These are phyloP conservation scores for Lepidium africanum DNA, from an alignment of 345 rosid genomes.

Conservation along the genomic window DNA sequence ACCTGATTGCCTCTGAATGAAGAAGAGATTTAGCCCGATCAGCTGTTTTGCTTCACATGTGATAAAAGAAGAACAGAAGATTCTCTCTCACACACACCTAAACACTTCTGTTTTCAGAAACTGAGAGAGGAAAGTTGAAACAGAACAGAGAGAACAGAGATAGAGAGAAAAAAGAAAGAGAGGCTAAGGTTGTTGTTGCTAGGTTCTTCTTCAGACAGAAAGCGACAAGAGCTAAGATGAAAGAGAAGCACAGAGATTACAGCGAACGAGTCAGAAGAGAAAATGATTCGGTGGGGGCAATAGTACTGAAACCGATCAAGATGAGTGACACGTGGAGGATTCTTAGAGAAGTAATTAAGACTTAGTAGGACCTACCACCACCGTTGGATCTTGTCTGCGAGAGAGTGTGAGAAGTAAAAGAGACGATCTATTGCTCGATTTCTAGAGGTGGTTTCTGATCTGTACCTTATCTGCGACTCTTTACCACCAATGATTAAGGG, in stretches of 20 bases:
- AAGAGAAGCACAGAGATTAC: background rate
- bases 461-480: constrained; percentile 24
- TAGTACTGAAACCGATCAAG: constrained; percentile 9
- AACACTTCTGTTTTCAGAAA: background rate
- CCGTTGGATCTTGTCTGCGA: background rate
- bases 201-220: constrained; percentile 22
- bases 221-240: constrained; percentile 17
- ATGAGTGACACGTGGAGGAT: constrained; percentile 7
- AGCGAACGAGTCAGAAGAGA: background rate
- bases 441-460: constrained; percentile 28
- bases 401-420: too few species aligned
- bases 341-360: background rate
- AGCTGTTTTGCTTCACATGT: constrained; percentile 9
- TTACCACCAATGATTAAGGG: constrained; percentile 28
- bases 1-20: constrained; percentile 24
- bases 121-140: constrained; percentile 6
- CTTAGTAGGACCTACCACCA: background rate
- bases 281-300: constrained; percentile 28
- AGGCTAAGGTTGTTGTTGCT: background rate
- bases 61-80: background rate
- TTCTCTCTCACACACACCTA: background rate
- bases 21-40: constrained; percentile 3
- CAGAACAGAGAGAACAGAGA: background rate
- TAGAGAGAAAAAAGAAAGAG: background rate
- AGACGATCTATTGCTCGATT: constrained; percentile 27